Percentiles rank a stretch among this genome's conserved stretches.
Evolutionary conservation across 768 basidiomycete genomes (phyloP).

Genomic region (Cystobasidium tubakii): DNA sequence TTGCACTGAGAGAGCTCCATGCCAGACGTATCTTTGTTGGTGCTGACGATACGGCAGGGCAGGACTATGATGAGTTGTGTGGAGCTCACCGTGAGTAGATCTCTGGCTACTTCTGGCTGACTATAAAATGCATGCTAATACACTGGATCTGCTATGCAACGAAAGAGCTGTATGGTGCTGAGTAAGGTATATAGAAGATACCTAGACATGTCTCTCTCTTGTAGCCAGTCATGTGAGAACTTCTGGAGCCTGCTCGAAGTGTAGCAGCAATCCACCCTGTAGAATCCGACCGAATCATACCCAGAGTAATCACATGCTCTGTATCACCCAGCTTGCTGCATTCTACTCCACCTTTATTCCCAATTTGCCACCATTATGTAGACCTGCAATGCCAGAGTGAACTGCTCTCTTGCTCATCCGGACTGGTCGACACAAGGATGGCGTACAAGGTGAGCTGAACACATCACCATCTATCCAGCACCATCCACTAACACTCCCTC

Average conservation of each 20-base stretch:
- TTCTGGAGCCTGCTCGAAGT: no score
- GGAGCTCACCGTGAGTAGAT: background rate
- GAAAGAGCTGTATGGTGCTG: no score
- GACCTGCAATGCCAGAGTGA: background rate
- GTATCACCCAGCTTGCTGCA: no score
- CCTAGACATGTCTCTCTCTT: no score
- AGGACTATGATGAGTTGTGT: background rate
- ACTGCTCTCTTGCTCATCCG: background rate
- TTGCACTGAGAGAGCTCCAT: background rate
- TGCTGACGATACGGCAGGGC: background rate
- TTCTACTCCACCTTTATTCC: background rate
- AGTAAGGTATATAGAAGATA: no score
- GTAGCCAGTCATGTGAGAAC: no score
- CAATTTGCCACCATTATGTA: slow-evolving; percentile 7
- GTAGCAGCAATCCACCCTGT: no score
- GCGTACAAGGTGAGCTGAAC: background rate
- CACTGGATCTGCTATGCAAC: no score
- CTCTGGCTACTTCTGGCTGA: no score
- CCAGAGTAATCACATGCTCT: no score
- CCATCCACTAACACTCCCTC: slow-evolving; percentile 41
- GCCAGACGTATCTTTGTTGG: background rate
- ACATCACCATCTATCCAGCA: background rate
- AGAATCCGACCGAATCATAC: no score
- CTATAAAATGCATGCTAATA: no score
- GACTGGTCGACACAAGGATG: background rate